phyloP scores from a whole-genome alignment of 192 early-diverging fungal species.

The Chytriomyces sp. region DNA sequence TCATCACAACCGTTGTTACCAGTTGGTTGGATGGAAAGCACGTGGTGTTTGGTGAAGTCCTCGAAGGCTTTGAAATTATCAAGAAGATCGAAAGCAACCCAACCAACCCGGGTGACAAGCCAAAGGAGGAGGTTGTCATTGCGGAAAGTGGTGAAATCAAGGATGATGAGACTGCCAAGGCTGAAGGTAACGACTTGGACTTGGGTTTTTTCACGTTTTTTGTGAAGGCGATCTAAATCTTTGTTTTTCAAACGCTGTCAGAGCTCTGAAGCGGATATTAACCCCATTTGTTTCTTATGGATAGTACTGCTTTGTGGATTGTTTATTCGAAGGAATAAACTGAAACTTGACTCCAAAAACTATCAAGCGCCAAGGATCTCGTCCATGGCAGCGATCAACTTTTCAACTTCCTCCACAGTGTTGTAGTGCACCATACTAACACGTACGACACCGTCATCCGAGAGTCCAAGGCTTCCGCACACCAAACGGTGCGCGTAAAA shows the following conservation, averaged over 20 bases:
- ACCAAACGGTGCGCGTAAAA: conserved; percentile 37
- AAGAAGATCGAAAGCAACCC: conserved; percentile 53
- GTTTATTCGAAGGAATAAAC: too few species aligned
- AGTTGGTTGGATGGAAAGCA: conserved; percentile 64
- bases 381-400: conserved; percentile 26
- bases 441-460: conserved; percentile 37
- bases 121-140: conserved; percentile 58
- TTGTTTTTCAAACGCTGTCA: too few species aligned
- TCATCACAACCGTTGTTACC: conserved; percentile 59
- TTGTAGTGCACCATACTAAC: conserved; percentile 46
- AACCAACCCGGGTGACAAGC: conserved; percentile 56
- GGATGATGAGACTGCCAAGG: conserved; percentile 45
- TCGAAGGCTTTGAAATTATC: conserved; percentile 62
- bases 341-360: too few species aligned
- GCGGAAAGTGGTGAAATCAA: conserved; percentile 53
- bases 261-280: too few species aligned
- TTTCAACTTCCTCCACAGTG: conserved; percentile 40
- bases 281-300: too few species aligned
- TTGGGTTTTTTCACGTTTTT: neutral
- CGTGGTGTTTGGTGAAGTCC: conserved; percentile 63
- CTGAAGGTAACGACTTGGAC: conserved; percentile 6
- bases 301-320: too few species aligned
- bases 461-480: conserved; percentile 4
- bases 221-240: too few species aligned
- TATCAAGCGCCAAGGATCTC: neutral